Percentiles rank a stretch among this genome's conserved stretches.
Conservation (phyloP, 805 yeast species). For the Cyberlindnera samutprakarnensis region DNA sequence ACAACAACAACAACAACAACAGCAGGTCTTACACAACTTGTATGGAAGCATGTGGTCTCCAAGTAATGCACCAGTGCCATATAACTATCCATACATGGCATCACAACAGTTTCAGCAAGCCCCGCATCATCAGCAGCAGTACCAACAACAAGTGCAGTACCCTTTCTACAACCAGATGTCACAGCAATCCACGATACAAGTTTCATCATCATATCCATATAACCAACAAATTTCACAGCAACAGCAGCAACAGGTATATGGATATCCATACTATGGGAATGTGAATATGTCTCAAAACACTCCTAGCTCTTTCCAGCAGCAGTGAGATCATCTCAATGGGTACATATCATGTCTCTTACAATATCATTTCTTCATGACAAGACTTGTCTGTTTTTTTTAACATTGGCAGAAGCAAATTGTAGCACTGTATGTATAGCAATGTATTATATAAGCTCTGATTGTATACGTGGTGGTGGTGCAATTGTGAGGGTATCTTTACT, state of each 20-base stretch:
- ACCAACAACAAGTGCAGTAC: background rate
- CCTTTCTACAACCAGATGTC: background rate
- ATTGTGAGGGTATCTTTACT: too few species aligned
- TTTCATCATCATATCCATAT: background rate
- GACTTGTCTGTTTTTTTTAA: background rate
- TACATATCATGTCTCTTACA: too few species aligned
- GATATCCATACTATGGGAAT: slow-evolving; percentile 1
- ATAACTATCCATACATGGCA: background rate
- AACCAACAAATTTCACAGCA: background rate
- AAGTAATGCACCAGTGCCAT: too few species aligned
- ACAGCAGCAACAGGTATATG: slow-evolving; percentile 1
- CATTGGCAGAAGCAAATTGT: background rate
- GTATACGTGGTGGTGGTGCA: too few species aligned
- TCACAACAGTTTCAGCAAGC: background rate
- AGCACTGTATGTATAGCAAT: too few species aligned
- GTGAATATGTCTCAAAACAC: too few species aligned
- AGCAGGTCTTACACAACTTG: too few species aligned
- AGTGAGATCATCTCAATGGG: too few species aligned
- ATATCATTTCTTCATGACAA: background rate
- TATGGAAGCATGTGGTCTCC: too few species aligned
- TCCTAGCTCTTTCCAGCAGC: too few species aligned
- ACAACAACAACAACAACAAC: background rate
- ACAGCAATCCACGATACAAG: background rate
- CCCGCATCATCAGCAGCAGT: background rate
- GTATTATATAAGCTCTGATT: too few species aligned